Percentiles rank a stretch among this genome's conserved stretches.
Evolutionary conservation across 2,329 filamentous ascomycete species (phyloP).

Genomic region (Cryoendolithus antarcticus): DNA sequence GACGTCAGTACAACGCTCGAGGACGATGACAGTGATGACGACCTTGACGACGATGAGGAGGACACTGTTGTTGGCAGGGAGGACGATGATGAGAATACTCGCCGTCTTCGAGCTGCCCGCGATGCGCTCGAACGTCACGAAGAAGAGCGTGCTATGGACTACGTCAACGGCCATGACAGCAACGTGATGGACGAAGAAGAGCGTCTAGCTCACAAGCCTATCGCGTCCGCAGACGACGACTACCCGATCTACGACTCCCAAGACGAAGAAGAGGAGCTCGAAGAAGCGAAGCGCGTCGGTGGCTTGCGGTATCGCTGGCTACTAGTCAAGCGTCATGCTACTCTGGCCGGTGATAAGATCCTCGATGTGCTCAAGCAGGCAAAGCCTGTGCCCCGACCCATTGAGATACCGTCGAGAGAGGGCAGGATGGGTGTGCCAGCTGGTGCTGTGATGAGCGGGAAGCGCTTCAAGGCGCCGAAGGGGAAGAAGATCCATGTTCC

Average conservation of each 20-base stretch:
- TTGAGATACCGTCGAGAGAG: constrained; percentile 28
- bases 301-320: constrained; percentile 62
- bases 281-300: constrained; percentile 64
- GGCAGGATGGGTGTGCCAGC: constrained; percentile 32
- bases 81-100: constrained; percentile 31
- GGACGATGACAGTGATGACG: constrained; percentile 53
- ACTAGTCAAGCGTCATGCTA: constrained; percentile 37
- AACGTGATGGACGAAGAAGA: constrained; percentile 65
- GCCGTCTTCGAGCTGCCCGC: constrained; percentile 37
- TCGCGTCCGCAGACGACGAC: constrained; percentile 48
- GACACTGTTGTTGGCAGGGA: constrained; percentile 20
- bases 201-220: constrained; percentile 54
- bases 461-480: constrained; percentile 56
- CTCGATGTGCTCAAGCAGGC: constrained; percentile 23
- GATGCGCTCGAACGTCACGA: constrained; percentile 41
- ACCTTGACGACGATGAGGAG: constrained; percentile 53
- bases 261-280: constrained; percentile 59
- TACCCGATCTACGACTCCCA: constrained; percentile 86
- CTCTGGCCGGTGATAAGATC: constrained; percentile 29
- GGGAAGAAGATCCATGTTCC: constrained; percentile 91
- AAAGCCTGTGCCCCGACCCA: constrained; percentile 28
- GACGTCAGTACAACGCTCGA: constrained; percentile 68
- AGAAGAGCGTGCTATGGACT: constrained; percentile 35
- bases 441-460: constrained; percentile 25
- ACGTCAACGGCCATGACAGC: constrained; percentile 27